Evolutionary conservation across 768 basidiomycete species (phyloP).

Genomic region (Mycena rebaudengoi): DNA sequence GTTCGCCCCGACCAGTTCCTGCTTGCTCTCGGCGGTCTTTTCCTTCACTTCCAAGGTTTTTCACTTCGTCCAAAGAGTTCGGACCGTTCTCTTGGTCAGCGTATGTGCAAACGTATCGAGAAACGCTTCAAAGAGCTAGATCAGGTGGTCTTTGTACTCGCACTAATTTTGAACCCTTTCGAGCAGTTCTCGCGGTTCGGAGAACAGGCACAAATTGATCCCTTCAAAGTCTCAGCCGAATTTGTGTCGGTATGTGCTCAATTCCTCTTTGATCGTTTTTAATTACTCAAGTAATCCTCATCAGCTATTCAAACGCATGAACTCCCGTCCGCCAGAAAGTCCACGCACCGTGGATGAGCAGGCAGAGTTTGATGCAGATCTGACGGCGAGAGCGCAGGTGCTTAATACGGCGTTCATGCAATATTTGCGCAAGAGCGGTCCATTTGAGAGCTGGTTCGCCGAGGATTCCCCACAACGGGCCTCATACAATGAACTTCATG

Average conservation of each 20-base stretch:
- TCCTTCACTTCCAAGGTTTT: constrained; percentile 1
- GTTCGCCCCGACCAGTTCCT: constrained; percentile 21
- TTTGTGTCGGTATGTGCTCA: neutral
- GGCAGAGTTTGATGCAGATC: neutral
- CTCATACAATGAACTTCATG: neutral
- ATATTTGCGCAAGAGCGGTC: neutral
- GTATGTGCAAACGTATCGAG: constrained; percentile 10
- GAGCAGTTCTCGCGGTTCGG: constrained; percentile 8
- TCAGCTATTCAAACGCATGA: neutral
- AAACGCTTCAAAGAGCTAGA: constrained; percentile 8
- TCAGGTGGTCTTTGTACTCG: neutral
- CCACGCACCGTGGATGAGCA: neutral
- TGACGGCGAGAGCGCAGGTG: neutral
- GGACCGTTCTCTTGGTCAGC: neutral
- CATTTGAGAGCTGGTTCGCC: neutral
- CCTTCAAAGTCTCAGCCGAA: neutral
- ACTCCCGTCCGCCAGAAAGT: neutral
- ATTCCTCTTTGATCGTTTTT: neutral
- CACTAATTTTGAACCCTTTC: constrained; percentile 13
- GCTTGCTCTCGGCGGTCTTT: constrained; percentile 14
- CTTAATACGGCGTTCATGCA: neutral
- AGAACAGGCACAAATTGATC: constrained; percentile 6
- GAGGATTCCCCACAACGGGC: neutral
- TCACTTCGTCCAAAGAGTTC: neutral
- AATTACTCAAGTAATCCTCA: neutral